Evolutionary conservation across 202 grass and related monocot genomes (phyloP).

Genomic region (Setaria italica): DNA sequence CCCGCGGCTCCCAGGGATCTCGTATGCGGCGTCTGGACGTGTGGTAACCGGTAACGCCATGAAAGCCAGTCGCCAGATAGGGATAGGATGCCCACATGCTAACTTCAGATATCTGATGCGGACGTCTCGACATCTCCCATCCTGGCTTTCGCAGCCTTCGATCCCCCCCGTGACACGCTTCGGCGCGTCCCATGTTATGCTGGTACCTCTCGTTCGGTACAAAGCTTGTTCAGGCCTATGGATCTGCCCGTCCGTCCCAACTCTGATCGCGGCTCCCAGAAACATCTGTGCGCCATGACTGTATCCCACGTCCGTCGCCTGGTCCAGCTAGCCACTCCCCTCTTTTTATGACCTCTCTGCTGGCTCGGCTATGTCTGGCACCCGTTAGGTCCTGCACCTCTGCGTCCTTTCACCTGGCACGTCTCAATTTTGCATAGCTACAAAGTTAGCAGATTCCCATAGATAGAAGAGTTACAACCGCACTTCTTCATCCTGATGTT

Average conservation of each 20-base stretch:
- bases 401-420: neutral
- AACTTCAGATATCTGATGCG: conserved; percentile 22
- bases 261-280: conserved; percentile 12
- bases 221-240: conserved; percentile 3
- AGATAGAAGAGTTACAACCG: too few relatives aligned
- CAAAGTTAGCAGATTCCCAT: neutral
- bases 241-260: neutral
- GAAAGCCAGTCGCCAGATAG: neutral
- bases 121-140: conserved; percentile 1
- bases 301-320: conserved; percentile 23
- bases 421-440: neutral
- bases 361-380: neutral
- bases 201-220: neutral
- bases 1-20: neutral
- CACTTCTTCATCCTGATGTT: too few relatives aligned
- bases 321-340: conserved; percentile 24
- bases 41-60: neutral
- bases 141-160: neutral
- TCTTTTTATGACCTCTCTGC: neutral
- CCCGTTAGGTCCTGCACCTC: conserved; percentile 13
- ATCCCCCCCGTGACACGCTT: conserved; percentile 11
- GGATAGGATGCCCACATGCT: conserved; percentile 2
- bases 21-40: conserved; percentile 5
- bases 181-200: neutral
- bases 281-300: neutral